Base-by-base conservation (phyloP, 1,284 basidiomycete genomes). In the Puccinia horiana region DNA sequence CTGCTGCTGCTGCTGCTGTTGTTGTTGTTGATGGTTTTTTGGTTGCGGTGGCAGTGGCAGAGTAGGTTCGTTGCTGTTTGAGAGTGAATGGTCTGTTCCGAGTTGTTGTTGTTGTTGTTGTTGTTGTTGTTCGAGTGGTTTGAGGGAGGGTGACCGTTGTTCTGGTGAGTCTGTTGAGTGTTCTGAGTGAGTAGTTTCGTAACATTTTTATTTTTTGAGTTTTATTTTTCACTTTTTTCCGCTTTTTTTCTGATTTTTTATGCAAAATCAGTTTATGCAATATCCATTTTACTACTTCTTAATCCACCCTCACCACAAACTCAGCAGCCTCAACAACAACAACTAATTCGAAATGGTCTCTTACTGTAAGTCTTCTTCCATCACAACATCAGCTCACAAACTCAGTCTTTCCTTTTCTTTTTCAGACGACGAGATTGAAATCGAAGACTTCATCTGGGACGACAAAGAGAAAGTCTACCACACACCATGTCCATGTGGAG, bases 401-500 rank as follows among this genome's bases (percentile, higher is more conserved):
- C n/a, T 29, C 29, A 9, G 90, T 90, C 8, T 84, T 86, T 0
- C 89, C 89, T 86, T 93, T 56, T 58, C 52, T 37, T 9, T 56
- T n/a, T 29, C 42, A 81, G 79, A 95, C 88, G 94, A 95, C 88
- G 93, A 95, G 87, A 91, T 97, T 47, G 95, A 97, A 87, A 97
- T 97, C 76, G 95, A 98, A 87, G 95, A 97, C 86, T 96, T 97
- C 91, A 91, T 89, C 20, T 97, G 94, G 94, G 94, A 97, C 86
- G 91, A 91, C 26, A 90, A 89, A 78, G 94, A 93, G 85, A 88
- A 90, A 72, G 92, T 96, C 9, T 97, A 92, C 85, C 95, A 98
- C 88, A 98, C 96, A 87, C 97, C 97, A 0, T 99, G 96, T 86
- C 96, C 96, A 0, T 99, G 97, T 86, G 96, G 96, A 35, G 97